Base-by-base conservation (phyloP, 495 filamentous ascomycete species). In the Cercophora newfieldiana region DNA sequence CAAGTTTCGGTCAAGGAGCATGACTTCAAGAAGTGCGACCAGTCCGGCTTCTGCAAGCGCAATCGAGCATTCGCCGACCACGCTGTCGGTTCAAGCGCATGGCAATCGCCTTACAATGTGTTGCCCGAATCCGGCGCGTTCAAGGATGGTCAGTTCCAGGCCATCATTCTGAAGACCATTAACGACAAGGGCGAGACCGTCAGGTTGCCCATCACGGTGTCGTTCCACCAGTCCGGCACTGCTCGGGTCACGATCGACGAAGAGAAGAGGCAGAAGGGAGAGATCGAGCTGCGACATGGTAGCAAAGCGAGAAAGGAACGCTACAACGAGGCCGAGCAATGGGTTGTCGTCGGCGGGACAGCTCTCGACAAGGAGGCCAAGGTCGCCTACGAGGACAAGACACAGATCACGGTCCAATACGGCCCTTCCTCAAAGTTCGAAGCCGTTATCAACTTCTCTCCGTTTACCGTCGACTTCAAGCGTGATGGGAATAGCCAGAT, bases 41-140 rank as follows among this genome's bases (percentile, higher is more conserved):
- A 99, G 76, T 93, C 94, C 0, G 95, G 95, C 63, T 99, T 98
- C 82, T 98, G 96, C 78, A 92, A 91, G 73, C 92, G 95, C 63
- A 97, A 97, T 77, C 88, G 94, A 74, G 90, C 87, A 28, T 91
- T 89, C 72, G 96, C 96, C 66, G 93, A 98, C 74, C 82, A 86
- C 60, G 93, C 85, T 61, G 77, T 85, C 47, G 79, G 85, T 30
- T 71, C 83, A 31, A 87, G 86, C 57, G 82, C 84, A 19, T 97
- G 93, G 93, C 78, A 79, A 64, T 89, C 93, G 18, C 93, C 94
- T 1, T 99, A 97, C 77, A 85, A 85, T 69, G 86, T 98, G 56
- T 82, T 88, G 47, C 77, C 88, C 59, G 81, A 88, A 2, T 89
- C 90, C 6, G 80, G 96, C 59, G 86, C 81, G 14, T 91, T 96